Base-by-base conservation (phyloP, 164 flowering plant species). In the Tinospora cordifolia region DNA sequence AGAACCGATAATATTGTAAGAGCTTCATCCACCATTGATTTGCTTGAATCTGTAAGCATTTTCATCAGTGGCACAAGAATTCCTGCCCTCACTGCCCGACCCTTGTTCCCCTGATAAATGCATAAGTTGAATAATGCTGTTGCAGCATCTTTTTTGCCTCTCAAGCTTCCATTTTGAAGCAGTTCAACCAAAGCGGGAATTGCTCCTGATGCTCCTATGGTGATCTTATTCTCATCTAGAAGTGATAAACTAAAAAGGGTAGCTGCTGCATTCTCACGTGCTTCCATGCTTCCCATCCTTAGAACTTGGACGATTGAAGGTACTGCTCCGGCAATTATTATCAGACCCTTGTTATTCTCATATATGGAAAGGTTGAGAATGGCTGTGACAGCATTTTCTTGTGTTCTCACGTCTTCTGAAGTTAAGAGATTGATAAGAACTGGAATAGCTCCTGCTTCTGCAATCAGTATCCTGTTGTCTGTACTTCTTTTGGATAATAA, bases 61-160 rank as follows among this genome's bases (percentile, higher is more conserved):
- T 79, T 83, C 73, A 85, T 75, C 34, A 94, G 71, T 25, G 92
- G 87, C 27, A 79, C 71, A 36, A 91, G 74, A 46, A 91, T 86
- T 26, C 97, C 98, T 1, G 98, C 93, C 73, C 92, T 79, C 8
- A 91, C 89, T n/a, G 97, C 97, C 70, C 96, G 83, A n/a, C 90
- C 93, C 70, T 88, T 90, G 83, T 94, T 94, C 22, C 89, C 96
- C 51, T 86, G 93, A 79, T 94, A 87, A 54, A 89, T 88, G 81
- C 96, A 91, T 41, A 94, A 70, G 69, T 91, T 94, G 74, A 91
- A 94, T 58, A 94, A 80, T 10, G 98, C 98, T 1, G 97, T 90
- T 8, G 96, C 96, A 14, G 98, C 98, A 74, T 93, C 96, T 75
- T 94, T 94, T 82, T 83, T 90, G 58, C 98, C 98, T 78, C 98